phyloP scores from a whole-genome alignment of 202 grass and related monocot species.

The Panicum virgatum region DNA sequence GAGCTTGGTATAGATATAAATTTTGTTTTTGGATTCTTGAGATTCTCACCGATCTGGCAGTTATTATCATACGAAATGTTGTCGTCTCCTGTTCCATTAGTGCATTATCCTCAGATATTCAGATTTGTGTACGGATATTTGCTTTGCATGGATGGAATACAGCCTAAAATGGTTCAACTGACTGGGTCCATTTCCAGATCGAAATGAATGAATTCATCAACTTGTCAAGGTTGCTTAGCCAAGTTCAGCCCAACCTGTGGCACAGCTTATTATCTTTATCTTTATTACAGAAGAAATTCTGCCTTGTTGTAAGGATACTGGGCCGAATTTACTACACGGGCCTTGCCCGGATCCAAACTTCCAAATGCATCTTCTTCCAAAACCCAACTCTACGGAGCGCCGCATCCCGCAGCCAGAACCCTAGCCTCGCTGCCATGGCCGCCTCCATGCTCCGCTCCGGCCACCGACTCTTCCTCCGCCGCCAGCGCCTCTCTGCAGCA shows the following conservation, averaged over 20 bases:
- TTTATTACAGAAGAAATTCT: neutral
- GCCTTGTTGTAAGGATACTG: neutral
- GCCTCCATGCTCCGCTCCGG: constrained; percentile 60
- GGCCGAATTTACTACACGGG: neutral
- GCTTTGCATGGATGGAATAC: neutral
- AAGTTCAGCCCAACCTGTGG: too few species aligned
- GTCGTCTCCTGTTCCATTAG: neutral
- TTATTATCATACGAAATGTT: neutral
- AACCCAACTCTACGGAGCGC: constrained; percentile 6
- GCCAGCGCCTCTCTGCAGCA: constrained; percentile 23
- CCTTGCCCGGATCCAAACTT: neutral
- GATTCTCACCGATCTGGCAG: neutral
- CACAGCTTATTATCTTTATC: neutral
- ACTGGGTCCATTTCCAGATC: neutral
- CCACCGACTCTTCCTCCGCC: constrained; percentile 41
- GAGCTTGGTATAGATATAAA: neutral
- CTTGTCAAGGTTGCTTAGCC: neutral
- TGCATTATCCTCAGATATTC: neutral
- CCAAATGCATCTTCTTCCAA: neutral
- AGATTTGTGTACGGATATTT: neutral
- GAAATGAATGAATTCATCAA: neutral
- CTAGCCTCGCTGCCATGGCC: constrained; percentile 47
- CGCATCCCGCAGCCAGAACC: constrained; percentile 42
- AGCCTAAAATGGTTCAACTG: neutral
- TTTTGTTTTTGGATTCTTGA: neutral